Base-by-base conservation (phyloP, 805 yeast genomes). In the Candida rishiriensis region DNA sequence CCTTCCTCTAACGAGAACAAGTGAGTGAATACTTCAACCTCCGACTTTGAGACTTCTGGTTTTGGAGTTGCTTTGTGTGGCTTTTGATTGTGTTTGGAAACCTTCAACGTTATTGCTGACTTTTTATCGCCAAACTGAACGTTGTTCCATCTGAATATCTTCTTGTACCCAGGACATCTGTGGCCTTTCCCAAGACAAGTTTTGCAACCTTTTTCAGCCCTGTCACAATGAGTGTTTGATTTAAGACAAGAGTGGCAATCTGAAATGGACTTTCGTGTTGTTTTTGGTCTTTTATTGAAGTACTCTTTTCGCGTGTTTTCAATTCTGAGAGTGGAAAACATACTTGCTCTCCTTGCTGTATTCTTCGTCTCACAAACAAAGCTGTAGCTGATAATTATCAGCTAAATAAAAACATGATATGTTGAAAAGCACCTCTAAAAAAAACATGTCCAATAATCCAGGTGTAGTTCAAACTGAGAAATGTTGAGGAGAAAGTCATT, bases 291-390 rank as follows among this genome's bases (percentile, higher is more conserved):
- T 16, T 34, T 44, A 16, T 39, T 42, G 34, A 41, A 44, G 17
- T 43, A 43, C 36, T 35, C 31, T 29, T 32, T 39, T 26, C 47
- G 43, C 3, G 46, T 38, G 10, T 30, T 43, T 18, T 43, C 42
- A 14, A 38, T 26, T 30, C 13, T 30, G 6, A 30, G 14, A 10
- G 33, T 30, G 9, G 33, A 30, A n/a, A 30, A 30, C 33, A 30
- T 30, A 21, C 26, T n/a, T 21, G 26, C 7, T 21, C 26, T 21
- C 26, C 7, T 21, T 21, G 4, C 26, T 21, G 26, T 21, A 7
- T 21, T 21, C n/a, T 21, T 21, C 7, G 26, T 7, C 26, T 21
- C 26, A 21, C 7, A 21, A 21, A 21, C 26, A n/a, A n/a, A n/a
- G n/a, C n/a, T n/a, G n/a, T n/a, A 21, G 26, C 7, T 7, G 26